Conservation (phyloP, 345 rosid genomes). For the Aurinia saxatilis region DNA sequence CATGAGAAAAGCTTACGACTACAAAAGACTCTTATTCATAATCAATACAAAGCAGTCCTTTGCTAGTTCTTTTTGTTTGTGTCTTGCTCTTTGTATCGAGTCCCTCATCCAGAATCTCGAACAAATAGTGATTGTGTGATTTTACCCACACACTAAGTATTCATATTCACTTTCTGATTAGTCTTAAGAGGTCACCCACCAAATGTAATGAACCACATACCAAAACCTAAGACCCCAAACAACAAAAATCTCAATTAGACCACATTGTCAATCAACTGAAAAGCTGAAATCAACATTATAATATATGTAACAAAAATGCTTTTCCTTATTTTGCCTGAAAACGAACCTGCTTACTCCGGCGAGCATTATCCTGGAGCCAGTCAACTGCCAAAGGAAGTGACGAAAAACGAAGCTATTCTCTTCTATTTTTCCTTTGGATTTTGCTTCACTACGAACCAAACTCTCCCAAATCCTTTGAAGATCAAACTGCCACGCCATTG, state of each 20-base stretch:
- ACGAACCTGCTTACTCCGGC: slow-evolving; percentile 48
- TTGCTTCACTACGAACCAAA: slow-evolving; percentile 34
- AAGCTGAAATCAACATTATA: neutral
- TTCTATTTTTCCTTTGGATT: slow-evolving; percentile 30
- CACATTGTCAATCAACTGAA: neutral
- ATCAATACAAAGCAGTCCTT: too few species aligned
- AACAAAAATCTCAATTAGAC: neutral
- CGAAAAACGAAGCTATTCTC: slow-evolving; percentile 71
- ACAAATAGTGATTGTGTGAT: too few species aligned
- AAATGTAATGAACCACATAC: slow-evolving; percentile 88
- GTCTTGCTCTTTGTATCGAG: too few species aligned
- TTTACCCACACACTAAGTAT: too few species aligned
- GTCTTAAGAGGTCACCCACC: slow-evolving; percentile 81
- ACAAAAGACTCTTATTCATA: too few species aligned
- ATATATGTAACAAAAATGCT: neutral
- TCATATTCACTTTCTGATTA: slow-evolving; percentile 53
- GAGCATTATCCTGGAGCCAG: slow-evolving; percentile 74
- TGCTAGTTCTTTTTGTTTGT: too few species aligned
- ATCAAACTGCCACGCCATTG: slow-evolving; percentile 67
- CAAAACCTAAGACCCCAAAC: slow-evolving; percentile 53
- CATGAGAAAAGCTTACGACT: too few species aligned
- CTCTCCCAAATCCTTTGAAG: slow-evolving; percentile 81
- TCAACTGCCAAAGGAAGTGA: slow-evolving; percentile 82
- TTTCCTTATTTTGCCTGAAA: slow-evolving; percentile 46
- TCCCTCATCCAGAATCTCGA: too few species aligned